phyloP scores from a whole-genome alignment of 768 basidiomycete genomes.

The Gymnopilus junonius region DNA sequence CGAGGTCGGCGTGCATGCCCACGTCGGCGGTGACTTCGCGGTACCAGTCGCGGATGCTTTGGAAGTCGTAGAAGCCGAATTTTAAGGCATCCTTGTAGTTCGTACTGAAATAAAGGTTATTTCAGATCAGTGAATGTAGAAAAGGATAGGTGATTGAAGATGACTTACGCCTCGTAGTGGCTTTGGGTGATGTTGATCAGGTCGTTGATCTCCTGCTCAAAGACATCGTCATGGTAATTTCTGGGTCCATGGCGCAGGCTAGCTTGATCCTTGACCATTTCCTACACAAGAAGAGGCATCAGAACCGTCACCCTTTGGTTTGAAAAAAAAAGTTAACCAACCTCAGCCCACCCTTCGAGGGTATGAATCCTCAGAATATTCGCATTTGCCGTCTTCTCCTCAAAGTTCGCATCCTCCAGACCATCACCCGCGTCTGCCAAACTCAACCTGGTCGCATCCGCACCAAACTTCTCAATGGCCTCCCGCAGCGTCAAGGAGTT shows the following conservation, averaged over 20 bases:
- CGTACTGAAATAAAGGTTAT: slow-evolving; percentile 59
- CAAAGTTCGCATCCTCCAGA: slow-evolving; percentile 98
- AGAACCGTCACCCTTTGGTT: too few species aligned
- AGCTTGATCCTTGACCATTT: slow-evolving; percentile 74
- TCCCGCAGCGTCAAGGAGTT: slow-evolving; percentile 93
- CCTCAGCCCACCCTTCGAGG: slow-evolving; percentile 90
- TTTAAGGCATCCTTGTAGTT: slow-evolving; percentile 97
- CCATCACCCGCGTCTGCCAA: slow-evolving; percentile 98
- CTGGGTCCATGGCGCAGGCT: slow-evolving; percentile 75
- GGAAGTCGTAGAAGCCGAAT: slow-evolving; percentile 94
- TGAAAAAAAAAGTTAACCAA: slow-evolving; percentile 37
- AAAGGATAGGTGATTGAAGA: not conserved
- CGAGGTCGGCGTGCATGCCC: slow-evolving; percentile 91
- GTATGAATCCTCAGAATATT: slow-evolving; percentile 94
- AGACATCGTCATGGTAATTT: slow-evolving; percentile 87
- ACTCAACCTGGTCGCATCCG: slow-evolving; percentile 89
- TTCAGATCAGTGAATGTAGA: not conserved
- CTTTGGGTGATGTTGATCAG: slow-evolving; percentile 81
- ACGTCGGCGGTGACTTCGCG: slow-evolving; percentile 87
- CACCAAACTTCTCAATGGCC: slow-evolving; percentile 92
- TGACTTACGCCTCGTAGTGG: slow-evolving; percentile 81
- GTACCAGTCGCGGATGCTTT: slow-evolving; percentile 93
- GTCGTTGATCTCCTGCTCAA: slow-evolving; percentile 89
- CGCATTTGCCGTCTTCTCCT: slow-evolving; percentile 97
- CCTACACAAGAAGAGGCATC: too few species aligned